Evolutionary conservation across 495 filamentous ascomycete species (phyloP).

Genomic region (Aspergillus baeticus): DNA sequence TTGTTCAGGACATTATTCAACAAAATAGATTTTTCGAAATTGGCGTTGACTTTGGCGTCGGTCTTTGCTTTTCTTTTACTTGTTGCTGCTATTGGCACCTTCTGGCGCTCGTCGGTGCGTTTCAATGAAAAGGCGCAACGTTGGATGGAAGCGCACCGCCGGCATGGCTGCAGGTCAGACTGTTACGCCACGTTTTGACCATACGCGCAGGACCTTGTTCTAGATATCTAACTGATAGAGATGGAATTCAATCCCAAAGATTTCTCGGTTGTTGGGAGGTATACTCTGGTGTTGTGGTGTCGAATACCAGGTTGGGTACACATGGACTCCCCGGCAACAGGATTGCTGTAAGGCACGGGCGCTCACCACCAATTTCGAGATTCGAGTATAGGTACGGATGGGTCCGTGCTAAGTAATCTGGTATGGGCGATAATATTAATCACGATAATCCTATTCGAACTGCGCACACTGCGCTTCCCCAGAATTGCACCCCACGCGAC

Average conservation of each 20-base stretch:
- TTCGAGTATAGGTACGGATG: not conserved
- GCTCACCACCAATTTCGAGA: not conserved
- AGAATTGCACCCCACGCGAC: slow-evolving; percentile 25
- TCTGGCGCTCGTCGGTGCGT: not conserved
- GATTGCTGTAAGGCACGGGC: not conserved
- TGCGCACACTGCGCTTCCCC: slow-evolving; percentile 19
- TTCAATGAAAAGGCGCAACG: slow-evolving; percentile 14
- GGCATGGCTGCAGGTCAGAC: slow-evolving; percentile 20
- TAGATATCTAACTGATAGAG: not conserved
- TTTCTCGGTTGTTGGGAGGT: not conserved
- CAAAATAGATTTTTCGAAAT: no score
- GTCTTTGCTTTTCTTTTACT: not conserved
- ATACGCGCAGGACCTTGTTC: not conserved
- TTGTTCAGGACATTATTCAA: no score
- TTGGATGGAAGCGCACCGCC: slow-evolving; percentile 5
- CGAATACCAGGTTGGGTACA: not conserved
- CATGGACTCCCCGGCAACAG: no score
- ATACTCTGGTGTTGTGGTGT: not conserved
- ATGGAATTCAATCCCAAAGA: no score
- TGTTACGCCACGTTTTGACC: slow-evolving; percentile 18
- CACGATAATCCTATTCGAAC: slow-evolving; percentile 15
- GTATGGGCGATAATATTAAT: slow-evolving; percentile 15
- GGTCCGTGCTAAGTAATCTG: not conserved
- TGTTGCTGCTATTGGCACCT: not conserved
- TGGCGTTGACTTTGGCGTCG: no score